phyloP scores from a whole-genome alignment of 768 basidiomycete genomes.

The Auricularia auricula-judae region DNA sequence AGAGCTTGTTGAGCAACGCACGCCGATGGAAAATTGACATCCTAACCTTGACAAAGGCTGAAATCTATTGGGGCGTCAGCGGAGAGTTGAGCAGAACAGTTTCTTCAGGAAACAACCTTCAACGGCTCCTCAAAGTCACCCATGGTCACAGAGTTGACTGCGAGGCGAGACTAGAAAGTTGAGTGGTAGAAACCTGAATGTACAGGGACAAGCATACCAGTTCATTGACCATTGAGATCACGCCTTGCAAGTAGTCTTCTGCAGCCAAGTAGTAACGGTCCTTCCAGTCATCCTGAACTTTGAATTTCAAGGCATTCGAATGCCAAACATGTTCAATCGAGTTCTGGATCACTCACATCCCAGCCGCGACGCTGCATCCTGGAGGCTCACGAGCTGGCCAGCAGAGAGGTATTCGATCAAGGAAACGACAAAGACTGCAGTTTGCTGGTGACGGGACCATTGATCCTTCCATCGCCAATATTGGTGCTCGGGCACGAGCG shows the following conservation, averaged over 20 bases:
- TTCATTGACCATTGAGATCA: slow-evolving; percentile 72
- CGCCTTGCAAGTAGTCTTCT: slow-evolving; percentile 74
- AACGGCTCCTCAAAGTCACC: slow-evolving; percentile 73
- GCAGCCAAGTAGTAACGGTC: slow-evolving; percentile 50
- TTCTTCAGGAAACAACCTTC: slow-evolving; percentile 15
- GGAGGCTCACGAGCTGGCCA: slow-evolving; percentile 47
- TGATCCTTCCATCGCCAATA: slow-evolving; percentile 81
- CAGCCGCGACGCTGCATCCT: slow-evolving; percentile 39
- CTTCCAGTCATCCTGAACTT: slow-evolving; percentile 63
- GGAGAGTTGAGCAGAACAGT: not conserved
- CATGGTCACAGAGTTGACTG: slow-evolving; percentile 73
- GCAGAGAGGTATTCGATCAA: slow-evolving; percentile 53
- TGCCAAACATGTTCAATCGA: not conserved
- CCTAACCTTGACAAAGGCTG: slow-evolving; percentile 51
- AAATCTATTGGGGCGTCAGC: slow-evolving; percentile 29
- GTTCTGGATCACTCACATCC: slow-evolving; percentile 43
- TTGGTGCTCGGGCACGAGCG: slow-evolving; percentile 54
- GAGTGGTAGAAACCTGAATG: not conserved
- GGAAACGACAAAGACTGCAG: slow-evolving; percentile 53
- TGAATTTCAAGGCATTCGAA: not conserved
- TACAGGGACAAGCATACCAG: slow-evolving; percentile 36
- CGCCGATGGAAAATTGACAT: too few species aligned
- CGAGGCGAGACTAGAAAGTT: slow-evolving; percentile 53
- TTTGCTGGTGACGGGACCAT: slow-evolving; percentile 53
- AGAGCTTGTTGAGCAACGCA: not conserved